These are phyloP conservation scores for Fistulinella prunicolor DNA, from an alignment of 768 basidiomycete species.

Conservation along the genomic window DNA sequence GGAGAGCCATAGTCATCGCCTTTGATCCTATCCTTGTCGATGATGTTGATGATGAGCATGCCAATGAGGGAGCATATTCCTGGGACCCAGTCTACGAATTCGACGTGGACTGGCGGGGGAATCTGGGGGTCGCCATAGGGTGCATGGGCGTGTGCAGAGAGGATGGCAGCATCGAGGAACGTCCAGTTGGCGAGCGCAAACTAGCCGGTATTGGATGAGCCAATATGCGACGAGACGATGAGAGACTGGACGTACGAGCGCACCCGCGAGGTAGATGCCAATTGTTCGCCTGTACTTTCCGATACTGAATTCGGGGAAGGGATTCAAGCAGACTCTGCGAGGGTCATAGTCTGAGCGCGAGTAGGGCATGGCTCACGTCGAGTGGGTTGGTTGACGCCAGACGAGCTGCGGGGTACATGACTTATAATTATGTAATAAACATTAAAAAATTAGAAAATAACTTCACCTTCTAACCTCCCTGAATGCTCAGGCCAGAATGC, in stretches of 20 bases:
- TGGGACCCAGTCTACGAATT: slow-evolving; percentile 96
- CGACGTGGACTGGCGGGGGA: slow-evolving; percentile 74
- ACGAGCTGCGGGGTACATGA: background rate
- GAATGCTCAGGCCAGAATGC: slow-evolving; percentile 14
- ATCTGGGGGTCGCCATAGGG: slow-evolving; percentile 70
- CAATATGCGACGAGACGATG: background rate
- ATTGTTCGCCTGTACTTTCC: slow-evolving; percentile 77
- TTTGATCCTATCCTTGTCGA: slow-evolving; percentile 88
- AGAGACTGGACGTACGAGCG: slow-evolving; percentile 61
- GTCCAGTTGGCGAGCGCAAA: slow-evolving; percentile 95
- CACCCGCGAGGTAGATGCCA: slow-evolving; percentile 90
- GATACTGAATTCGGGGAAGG: slow-evolving; percentile 73
- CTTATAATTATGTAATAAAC: slow-evolving; percentile 19
- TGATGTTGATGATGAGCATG: slow-evolving; percentile 87
- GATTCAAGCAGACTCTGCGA: slow-evolving; percentile 81
- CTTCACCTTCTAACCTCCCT: background rate
- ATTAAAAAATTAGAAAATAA: background rate
- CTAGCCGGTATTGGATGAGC: slow-evolving; percentile 41
- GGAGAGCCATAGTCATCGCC: slow-evolving; percentile 83
- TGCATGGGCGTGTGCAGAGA: slow-evolving; percentile 81
- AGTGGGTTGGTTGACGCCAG: background rate
- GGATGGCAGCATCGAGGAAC: slow-evolving; percentile 89
- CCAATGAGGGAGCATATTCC: slow-evolving; percentile 91
- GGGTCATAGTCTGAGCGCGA: slow-evolving; percentile 81
- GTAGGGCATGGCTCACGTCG: slow-evolving; percentile 38